A percentile compares a stretch with the other conserved stretches of the same genome.
Evolutionary conservation across 352 stramenopile genomes (phyloP).

Genomic region (Thalassiosira mediterranea): DNA sequence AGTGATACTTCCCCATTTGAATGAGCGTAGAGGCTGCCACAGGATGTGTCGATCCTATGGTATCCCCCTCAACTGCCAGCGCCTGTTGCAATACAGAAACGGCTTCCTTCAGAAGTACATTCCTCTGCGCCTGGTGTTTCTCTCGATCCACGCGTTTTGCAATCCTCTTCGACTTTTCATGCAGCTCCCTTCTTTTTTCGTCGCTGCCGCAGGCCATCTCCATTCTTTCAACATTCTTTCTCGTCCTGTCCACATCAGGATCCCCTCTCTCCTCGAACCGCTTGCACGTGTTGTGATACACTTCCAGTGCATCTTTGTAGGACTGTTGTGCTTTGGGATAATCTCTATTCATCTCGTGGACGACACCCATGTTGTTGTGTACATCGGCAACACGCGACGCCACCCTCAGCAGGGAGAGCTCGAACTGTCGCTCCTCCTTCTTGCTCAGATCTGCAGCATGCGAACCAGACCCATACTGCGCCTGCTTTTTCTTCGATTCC

Average conservation of each 20-base stretch:
- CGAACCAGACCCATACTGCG: not conserved
- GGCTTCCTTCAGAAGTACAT: constrained; percentile 32
- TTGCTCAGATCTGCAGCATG: constrained; percentile 15
- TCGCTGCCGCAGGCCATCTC: constrained; percentile 25
- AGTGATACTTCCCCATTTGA: constrained; percentile 47
- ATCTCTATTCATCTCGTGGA: constrained; percentile 40
- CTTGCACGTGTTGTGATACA: constrained; percentile 47
- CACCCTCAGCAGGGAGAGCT: constrained; percentile 43
- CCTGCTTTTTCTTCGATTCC: constrained; percentile 19
- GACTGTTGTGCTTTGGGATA: constrained; percentile 34
- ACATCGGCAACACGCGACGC: constrained; percentile 40
- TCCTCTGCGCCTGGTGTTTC: constrained; percentile 3
- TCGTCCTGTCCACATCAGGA: constrained; percentile 39
- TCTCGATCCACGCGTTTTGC: too few species aligned
- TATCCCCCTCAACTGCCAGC: constrained; percentile 22
- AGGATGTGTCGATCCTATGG: constrained; percentile 32
- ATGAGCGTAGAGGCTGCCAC: constrained; percentile 41
- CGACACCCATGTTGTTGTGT: constrained; percentile 50
- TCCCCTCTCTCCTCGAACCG: constrained; percentile 30
- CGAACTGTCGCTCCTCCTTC: constrained; percentile 29
- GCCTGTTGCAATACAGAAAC: constrained; percentile 26
- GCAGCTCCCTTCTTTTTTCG: constrained; percentile 18
- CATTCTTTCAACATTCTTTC: constrained; percentile 37
- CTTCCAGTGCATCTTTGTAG: constrained; percentile 41
- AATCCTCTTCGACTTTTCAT: constrained; percentile 15